These are phyloP conservation scores for Peziza echinospora DNA, from an alignment of 495 filamentous ascomycete genomes.

Conservation along the genomic window DNA sequence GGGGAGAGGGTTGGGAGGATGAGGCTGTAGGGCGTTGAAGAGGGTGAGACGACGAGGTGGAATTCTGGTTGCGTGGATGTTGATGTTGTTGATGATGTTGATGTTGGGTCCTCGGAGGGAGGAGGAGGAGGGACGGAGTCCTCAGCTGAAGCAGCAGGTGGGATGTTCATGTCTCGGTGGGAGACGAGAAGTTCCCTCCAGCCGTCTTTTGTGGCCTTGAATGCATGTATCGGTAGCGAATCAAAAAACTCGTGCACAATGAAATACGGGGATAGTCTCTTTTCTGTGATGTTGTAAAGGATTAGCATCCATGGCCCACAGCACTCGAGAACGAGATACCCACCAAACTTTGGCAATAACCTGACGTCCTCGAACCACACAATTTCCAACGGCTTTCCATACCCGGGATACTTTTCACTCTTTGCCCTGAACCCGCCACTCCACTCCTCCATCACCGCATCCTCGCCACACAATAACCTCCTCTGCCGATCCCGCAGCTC, in stretches of 20 bases:
- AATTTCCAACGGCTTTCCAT: too few relatives aligned
- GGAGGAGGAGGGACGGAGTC: background rate
- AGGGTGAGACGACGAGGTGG: conserved; percentile 63
- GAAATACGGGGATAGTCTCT: conserved; percentile 59
- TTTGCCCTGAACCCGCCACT: conserved; percentile 49
- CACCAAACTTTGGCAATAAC: conserved; percentile 34
- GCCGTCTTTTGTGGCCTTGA: conserved; percentile 37
- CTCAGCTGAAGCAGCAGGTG: conserved; percentile 21
- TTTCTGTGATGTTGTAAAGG: conserved; percentile 16
- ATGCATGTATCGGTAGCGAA: conserved; percentile 92
- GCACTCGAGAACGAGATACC: background rate
- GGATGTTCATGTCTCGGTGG: conserved; percentile 23
- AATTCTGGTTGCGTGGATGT: conserved; percentile 23
- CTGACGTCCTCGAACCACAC: conserved; percentile 85
- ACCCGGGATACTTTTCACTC: too few relatives aligned
- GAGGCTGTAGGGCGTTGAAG: conserved; percentile 57
- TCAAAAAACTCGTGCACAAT: conserved; percentile 98
- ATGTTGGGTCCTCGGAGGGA: conserved; percentile 25
- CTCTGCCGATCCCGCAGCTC: conserved; percentile 56
- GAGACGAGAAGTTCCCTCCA: conserved; percentile 27
- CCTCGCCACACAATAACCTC: conserved; percentile 58
- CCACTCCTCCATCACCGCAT: conserved; percentile 46
- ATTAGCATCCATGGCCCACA: conserved; percentile 16
- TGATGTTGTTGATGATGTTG: conserved; percentile 26
- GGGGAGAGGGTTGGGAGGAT: conserved; percentile 67